phyloP scores from a whole-genome alignment of 2,329 filamentous ascomycete species.

The Fusarium sp. region DNA sequence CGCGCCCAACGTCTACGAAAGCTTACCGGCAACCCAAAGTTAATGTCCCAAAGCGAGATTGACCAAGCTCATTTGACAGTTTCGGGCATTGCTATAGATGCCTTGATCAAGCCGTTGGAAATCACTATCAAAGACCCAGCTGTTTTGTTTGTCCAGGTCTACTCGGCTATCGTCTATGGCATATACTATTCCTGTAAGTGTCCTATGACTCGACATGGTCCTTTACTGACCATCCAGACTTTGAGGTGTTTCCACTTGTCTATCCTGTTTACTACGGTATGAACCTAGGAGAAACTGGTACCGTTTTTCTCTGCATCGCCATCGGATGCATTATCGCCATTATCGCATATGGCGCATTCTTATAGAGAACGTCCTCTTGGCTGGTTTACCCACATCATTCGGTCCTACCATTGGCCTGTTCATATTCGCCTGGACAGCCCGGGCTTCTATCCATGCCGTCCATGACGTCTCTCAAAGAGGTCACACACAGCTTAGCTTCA shows the following conservation, averaged over 20 bases:
- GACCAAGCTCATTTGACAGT: neutral
- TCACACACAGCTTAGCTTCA: too few relatives aligned
- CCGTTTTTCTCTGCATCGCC: neutral
- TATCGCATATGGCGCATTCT: neutral
- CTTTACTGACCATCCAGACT: neutral
- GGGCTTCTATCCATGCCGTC: neutral
- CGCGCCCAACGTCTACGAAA: neutral
- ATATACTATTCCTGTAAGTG: neutral
- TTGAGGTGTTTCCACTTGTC: neutral
- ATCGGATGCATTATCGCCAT: neutral
- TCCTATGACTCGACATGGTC: neutral
- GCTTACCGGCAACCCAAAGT: neutral
- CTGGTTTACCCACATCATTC: neutral
- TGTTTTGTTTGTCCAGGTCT: neutral
- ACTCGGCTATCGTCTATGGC: neutral
- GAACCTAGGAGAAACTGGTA: neutral
- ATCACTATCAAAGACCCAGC: neutral
- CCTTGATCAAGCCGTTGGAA: neutral
- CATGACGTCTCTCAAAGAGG: too few relatives aligned
- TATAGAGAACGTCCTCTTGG: neutral
- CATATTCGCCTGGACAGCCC: neutral
- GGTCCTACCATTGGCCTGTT: neutral
- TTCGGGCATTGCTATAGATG: neutral
- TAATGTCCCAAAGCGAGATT: neutral
- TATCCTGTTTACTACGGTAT: neutral